Evolutionary conservation across 139 green algal genomes (phyloP), one percentile per base, ranked within the genome.

Genomic region (Chlamydomonas asymmetrica): DNA sequence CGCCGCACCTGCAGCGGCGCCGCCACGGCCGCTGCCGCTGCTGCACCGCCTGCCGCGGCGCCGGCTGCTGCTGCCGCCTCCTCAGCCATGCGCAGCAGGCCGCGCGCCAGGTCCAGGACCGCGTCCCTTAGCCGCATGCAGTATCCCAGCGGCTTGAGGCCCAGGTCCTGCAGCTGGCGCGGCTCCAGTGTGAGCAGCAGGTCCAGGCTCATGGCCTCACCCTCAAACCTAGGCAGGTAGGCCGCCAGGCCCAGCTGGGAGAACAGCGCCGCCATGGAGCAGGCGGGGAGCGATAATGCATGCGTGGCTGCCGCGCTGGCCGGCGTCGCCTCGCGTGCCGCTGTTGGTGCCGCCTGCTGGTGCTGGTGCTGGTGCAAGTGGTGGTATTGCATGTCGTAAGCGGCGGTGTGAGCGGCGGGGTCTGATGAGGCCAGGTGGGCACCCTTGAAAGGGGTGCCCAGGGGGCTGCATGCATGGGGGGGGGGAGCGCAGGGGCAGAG

Each of bases 181-280:
- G 63, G 39, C 16, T 76, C 67, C 68, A 82, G 76, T 20, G 37
- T 66, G 39, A 82, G 67, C 37, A 82, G 68, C 76, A 76, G 71
- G 61, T 82, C 76, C 29, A 82, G 76, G 18, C 50, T 37, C 31
- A 82, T 71, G 8, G 76, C 76, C 76, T 82, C 76, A 3, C 49
- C 61, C 8, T 45, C 59, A 34, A 82, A 82, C 22, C 67, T 29
- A 1, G 23, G 29, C 48, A 76, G 38, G 76, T 82, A 76, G 37
- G 67, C 66, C 48, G 49, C 10, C 61, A 82, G 68, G 35, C 76
- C 76, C 60, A 82, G 68, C 20, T 77, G 68, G 32, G 16, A 3
- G 10, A 78, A 71, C 61, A 78, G 62, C 48, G 31, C n/a, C 0
- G 54, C 35, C 61, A 78, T 5, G 45, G 61, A 37, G 72, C 67